Evolutionary conservation across 2,329 filamentous ascomycete species (phyloP).

Genomic region (Scorias spongiosa): DNA sequence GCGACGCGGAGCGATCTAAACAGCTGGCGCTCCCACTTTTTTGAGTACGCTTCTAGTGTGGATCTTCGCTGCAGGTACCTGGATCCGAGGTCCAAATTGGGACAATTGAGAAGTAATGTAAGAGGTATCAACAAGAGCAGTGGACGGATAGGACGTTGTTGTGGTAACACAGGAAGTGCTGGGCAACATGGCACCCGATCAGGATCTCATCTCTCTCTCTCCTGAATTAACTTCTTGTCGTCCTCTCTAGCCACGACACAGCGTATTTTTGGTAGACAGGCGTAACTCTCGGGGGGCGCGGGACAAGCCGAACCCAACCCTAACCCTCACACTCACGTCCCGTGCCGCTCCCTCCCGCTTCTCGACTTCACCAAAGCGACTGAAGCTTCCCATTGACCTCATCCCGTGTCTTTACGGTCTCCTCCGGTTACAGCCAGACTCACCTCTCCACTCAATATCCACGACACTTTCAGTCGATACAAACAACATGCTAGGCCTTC

Average conservation of each 20-base stretch:
- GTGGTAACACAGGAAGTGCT: too few relatives aligned
- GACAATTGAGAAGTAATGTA: too few relatives aligned
- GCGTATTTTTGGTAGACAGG: too few relatives aligned
- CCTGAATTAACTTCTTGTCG: too few relatives aligned
- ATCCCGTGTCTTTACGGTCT: not conserved
- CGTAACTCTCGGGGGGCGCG: too few relatives aligned
- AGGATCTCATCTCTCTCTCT: too few relatives aligned
- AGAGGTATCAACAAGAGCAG: too few relatives aligned
- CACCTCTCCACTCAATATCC: conserved; percentile 1
- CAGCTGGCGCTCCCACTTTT: not conserved
- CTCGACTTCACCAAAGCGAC: not conserved
- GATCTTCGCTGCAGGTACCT: not conserved
- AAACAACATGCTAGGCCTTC: conserved; percentile 12
- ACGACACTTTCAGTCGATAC: not conserved
- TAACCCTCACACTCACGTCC: not conserved
- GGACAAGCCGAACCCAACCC: not conserved
- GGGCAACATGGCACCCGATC: too few relatives aligned
- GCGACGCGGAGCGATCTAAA: not conserved
- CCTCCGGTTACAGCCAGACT: not conserved
- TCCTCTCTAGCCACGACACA: too few relatives aligned
- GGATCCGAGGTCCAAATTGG: not conserved
- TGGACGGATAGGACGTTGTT: too few relatives aligned
- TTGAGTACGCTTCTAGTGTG: not conserved
- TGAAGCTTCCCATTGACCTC: not conserved
- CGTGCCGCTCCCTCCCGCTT: not conserved